phyloP scores from a whole-genome alignment of 305 asterid genomes.

The Solanum hybrid region DNA sequence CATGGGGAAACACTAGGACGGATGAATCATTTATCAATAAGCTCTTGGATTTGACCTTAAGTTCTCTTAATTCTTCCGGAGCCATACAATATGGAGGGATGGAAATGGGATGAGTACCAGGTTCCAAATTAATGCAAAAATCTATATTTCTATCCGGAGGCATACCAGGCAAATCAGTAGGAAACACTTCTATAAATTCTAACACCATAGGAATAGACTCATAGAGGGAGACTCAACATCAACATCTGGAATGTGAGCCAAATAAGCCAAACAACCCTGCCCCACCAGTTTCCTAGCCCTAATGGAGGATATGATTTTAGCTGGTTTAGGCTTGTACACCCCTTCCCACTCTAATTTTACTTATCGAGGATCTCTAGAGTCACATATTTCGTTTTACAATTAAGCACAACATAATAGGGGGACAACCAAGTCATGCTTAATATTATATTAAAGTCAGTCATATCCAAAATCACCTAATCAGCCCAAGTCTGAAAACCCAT shows the following conservation, averaged over 20 bases:
- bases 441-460: background rate
- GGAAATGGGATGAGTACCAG: background rate
- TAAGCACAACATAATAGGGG: background rate
- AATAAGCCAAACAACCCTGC: background rate
- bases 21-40: background rate
- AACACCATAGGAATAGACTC: background rate
- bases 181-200: background rate
- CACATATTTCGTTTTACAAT: background rate
- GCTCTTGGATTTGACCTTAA: background rate
- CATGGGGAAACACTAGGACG: background rate
- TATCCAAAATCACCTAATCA: background rate
- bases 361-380: background rate
- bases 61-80: fast-evolving
- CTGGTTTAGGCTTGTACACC: background rate
- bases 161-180: background rate
- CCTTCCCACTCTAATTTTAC: background rate
- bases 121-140: background rate
- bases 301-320: background rate
- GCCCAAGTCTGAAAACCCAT: background rate
- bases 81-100: too few relatives aligned
- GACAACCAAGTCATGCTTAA: background rate
- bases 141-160: background rate
- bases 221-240: background rate
- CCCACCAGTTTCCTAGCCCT: background rate
- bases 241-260: background rate